Evolutionary conservation across 306 rosid species (phyloP).

Genomic region (Prunus salicina): DNA sequence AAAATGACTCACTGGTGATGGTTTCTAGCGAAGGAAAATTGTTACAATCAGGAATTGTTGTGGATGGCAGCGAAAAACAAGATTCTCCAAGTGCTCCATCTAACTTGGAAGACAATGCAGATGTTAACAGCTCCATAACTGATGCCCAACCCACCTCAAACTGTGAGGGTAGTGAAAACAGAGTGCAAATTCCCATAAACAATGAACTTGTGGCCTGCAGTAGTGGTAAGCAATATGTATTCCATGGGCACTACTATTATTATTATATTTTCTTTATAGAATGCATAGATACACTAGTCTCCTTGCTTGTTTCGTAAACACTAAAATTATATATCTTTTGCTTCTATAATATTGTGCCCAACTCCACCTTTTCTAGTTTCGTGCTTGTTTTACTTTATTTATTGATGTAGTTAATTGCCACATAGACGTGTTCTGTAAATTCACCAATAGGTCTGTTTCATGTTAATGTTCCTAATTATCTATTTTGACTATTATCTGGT

Average conservation of each 20-base stretch:
- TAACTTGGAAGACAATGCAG: conserved; percentile 17
- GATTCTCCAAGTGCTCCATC: conserved; percentile 10
- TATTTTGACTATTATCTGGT: too few relatives aligned
- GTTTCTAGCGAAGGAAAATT: conserved; percentile 28
- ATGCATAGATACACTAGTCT: not conserved
- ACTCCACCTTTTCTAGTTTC: not conserved
- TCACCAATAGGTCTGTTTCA: not conserved
- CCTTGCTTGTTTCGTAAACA: conserved; percentile 16
- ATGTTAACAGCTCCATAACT: not conserved
- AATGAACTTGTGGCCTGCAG: conserved; percentile 29
- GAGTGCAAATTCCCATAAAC: conserved; percentile 24
- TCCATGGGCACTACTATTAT: not conserved
- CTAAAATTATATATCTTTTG: conserved; percentile 13
- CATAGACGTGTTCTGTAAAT: not conserved
- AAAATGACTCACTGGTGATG: conserved; percentile 20
- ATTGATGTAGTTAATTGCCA: not conserved
- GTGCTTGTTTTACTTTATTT: not conserved
- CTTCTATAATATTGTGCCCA: not conserved
- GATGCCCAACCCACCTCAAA: conserved; percentile 8
- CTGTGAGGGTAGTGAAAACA: conserved; percentile 13
- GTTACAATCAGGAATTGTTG: conserved; percentile 27
- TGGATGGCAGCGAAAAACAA: conserved; percentile 11
- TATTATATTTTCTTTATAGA: not conserved
- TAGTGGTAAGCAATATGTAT: conserved; percentile 47
- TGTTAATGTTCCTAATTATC: not conserved